These are phyloP conservation scores for Hirschfeldia incana DNA, from an alignment of 345 rosid genomes.

Conservation along the genomic window DNA sequence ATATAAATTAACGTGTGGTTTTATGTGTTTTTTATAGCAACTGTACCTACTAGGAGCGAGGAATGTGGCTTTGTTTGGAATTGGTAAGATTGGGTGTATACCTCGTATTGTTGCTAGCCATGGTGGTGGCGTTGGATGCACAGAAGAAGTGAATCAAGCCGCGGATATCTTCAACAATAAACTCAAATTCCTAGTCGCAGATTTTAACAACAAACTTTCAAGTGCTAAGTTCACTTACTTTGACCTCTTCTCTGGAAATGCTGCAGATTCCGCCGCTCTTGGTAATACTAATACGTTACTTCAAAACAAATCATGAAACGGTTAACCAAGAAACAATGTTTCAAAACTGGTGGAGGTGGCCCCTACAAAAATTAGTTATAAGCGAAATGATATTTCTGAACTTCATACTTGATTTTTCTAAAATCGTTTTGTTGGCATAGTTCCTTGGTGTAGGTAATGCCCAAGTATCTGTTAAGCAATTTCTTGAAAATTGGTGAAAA, in stretches of 20 bases:
- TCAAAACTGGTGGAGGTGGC: too few species aligned
- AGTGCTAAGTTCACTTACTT: constrained; percentile 35
- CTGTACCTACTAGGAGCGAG: constrained; percentile 39
- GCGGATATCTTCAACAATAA: constrained; percentile 30
- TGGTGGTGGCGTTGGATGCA: constrained; percentile 32
- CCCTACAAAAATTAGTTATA: too few species aligned
- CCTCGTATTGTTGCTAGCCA: constrained; percentile 20
- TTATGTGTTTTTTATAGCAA: constrained; percentile 8
- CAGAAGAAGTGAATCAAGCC: constrained; percentile 38
- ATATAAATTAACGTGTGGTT: not conserved
- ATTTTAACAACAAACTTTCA: constrained; percentile 11
- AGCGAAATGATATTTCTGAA: too few species aligned
- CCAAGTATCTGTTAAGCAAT: too few species aligned
- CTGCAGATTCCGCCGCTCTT: constrained; percentile 21
- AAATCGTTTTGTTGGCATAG: too few species aligned
- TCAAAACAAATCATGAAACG: not conserved
- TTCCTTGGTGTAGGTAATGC: too few species aligned
- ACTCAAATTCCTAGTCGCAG: constrained; percentile 23
- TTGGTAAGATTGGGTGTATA: constrained; percentile 41
- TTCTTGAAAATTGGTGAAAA: too few species aligned
- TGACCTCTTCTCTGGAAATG: constrained; percentile 31
- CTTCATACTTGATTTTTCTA: too few species aligned
- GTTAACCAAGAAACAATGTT: not conserved
- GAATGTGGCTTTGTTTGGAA: constrained; percentile 37
- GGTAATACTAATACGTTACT: not conserved